Conservation (phyloP, 129 eudicot species). For the Arctium lappa region DNA sequence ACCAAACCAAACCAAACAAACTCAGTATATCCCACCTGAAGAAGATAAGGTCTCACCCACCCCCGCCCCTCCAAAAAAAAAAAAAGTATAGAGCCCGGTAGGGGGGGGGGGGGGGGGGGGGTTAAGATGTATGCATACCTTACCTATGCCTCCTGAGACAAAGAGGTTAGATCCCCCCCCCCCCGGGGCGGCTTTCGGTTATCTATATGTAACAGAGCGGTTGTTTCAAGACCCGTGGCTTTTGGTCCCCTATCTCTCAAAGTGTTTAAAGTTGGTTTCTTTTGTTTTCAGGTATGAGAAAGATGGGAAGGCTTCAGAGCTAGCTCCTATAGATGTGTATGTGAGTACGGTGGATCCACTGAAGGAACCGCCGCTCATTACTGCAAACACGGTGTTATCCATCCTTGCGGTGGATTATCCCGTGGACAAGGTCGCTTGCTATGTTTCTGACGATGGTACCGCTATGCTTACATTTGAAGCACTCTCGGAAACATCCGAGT, state of each 20-base stretch:
- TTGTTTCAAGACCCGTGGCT: neutral
- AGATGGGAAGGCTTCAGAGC: conserved; percentile 68
- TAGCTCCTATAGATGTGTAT: conserved; percentile 54
- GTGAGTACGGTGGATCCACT: conserved; percentile 85
- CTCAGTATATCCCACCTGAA: neutral
- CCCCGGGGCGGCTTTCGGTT: no score
- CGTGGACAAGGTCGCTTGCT: conserved; percentile 64
- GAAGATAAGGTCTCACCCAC: no score
- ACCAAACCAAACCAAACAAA: neutral
- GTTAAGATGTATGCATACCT: neutral
- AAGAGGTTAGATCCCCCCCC: neutral
- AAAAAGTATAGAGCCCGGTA: no score
- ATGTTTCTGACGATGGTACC: conserved; percentile 83
- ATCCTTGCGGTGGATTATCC: conserved; percentile 83
- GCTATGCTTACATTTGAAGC: conserved; percentile 83
- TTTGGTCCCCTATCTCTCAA: neutral
- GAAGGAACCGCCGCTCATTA: conserved; percentile 76
- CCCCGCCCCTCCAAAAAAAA: no score
- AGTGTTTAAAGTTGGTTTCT: neutral
- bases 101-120: neutral
- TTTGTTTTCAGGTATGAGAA: conserved; percentile 58
- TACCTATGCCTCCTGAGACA: neutral
- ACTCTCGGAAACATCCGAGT: conserved; percentile 62
- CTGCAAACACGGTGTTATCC: conserved; percentile 80
- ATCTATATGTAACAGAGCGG: no score